Base-by-base conservation (phyloP, 805 yeast genomes). In the Yamadazyma ubonensis region DNA sequence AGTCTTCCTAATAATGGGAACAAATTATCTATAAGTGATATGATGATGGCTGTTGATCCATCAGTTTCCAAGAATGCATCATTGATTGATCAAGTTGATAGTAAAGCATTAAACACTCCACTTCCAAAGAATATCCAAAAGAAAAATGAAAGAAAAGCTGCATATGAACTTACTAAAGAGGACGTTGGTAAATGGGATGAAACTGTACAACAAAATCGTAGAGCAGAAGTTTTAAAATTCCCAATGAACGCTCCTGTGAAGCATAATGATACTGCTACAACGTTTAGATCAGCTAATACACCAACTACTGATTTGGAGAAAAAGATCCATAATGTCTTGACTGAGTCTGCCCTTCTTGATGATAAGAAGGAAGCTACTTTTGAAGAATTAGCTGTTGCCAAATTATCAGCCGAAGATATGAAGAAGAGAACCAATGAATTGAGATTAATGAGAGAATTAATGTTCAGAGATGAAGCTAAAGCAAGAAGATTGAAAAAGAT, bases 391-490 rank as follows among this genome's bases (percentile, higher is more conserved):
- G 90, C 86, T 6, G 79, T 86, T 2, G 89, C 96, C 1, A 82
- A 83, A 54, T 65, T 91, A 60, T 74, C 93, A 0, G 76, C 82
- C 19, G 95, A 85, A 45, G 98, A 93, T 36, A 65, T 91, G 67
- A 66, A 70, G 40, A 79, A 81, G 57, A 75, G 95, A 44, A 83
- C 93, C 6, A 77, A 79, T 43, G 96, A 91, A 63, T 72, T 91
- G 51, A 77, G 98, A 51, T 65, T 85, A 55, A 88, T 89, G 96
- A 77, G 99, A 48, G 99, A 93, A 58, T 75, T 91, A 47, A 87
- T 91, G 96, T 93, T 89, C 68, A 76, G 98, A 53, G 97, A 91
- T 54, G 97, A 91, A 67, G 78, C 82, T 56, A 83, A 86, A 55
- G 90, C 98, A 7, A 89, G 79, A 62, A 77, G 99, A 52, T 74